Base-by-base conservation (phyloP, 108 stramenopile species). In the Cyclotella cryptica region DNA sequence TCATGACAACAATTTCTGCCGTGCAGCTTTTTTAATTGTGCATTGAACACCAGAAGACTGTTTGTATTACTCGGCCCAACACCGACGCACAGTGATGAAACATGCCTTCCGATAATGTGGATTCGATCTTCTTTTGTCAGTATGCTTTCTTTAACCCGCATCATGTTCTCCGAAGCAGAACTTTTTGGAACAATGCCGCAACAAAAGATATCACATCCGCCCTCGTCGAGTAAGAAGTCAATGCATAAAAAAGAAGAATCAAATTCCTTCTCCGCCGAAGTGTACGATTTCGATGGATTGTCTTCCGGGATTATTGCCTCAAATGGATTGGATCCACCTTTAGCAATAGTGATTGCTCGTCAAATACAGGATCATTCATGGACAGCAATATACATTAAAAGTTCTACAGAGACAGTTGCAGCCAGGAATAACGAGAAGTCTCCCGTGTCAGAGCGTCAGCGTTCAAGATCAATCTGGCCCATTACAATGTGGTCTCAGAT, bases 51-150 rank as follows among this genome's bases (percentile, higher is more conserved):
- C 30, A 74, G 80, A 55, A 81, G 53, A 30, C 74, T 81, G 10
- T 67, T 46, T 15, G 74, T 81, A 8, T 47, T 81, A 9, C 55
- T 81, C 14, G 53, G 62, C 0, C 35, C 41, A 19, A 71, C 41
- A 7, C 51, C 72, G 28, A 22, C 68, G 11, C 17, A 47, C 35
- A 12, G 65, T 15, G 12, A 41, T 15, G 52, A 71, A 29, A 28
- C 55, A 18, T 79, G 26, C 55, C 69, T 81, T 26, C 80, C 69
- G 39, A 46, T 81, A 11, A 69, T 62, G 59, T 77, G 76, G 76
- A 69, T 77, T 19, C 42, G 60, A 24, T 27, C 55, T 0, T 44
- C 58, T 17, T 67, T 68, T 59, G 39, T 28, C 13, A 27, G 29
- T 19, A 68, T 59, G 21, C 46, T 68, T 41, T 67, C 66, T 28